Conservation (phyloP, 1,139 yeast species). For the Yamadazyma blattariae region DNA sequence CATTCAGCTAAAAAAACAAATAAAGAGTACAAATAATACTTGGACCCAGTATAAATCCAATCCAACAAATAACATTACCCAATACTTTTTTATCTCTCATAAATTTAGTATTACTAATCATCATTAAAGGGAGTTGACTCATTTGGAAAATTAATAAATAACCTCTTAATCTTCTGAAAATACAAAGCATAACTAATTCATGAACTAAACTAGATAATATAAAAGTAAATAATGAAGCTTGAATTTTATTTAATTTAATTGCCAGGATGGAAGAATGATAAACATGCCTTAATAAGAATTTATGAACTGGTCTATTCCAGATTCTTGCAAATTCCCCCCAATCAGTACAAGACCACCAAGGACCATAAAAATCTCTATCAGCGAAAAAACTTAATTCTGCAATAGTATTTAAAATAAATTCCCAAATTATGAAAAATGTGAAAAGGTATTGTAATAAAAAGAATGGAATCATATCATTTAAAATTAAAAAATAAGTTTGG, state of each 20-base stretch:
- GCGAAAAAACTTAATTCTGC: slow-evolving; percentile 87
- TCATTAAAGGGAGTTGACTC: slow-evolving; percentile 71
- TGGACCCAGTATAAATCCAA: slow-evolving; percentile 89
- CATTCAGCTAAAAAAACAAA: slow-evolving; percentile 53
- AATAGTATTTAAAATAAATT: slow-evolving; percentile 79
- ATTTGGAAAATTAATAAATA: slow-evolving; percentile 79
- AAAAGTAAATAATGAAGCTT: slow-evolving; percentile 81
- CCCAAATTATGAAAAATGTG: slow-evolving; percentile 91
- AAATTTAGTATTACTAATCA: slow-evolving; percentile 48
- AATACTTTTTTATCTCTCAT: slow-evolving; percentile 55
- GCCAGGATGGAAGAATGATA: slow-evolving; percentile 88
- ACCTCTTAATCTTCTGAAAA: slow-evolving; percentile 77
- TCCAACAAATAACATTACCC: slow-evolving; percentile 87
- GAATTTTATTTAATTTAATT: slow-evolving; percentile 57
- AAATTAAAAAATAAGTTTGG: slow-evolving; percentile 53
- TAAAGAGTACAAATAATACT: slow-evolving; percentile 84
- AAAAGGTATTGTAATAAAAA: slow-evolving; percentile 71
- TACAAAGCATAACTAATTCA: slow-evolving; percentile 88
- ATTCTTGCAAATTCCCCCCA: slow-evolving; percentile 94
- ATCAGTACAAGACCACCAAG: slow-evolving; percentile 96
- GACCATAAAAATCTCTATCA: slow-evolving; percentile 89
- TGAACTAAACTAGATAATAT: slow-evolving; percentile 79
- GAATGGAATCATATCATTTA: slow-evolving; percentile 78
- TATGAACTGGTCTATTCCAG: slow-evolving; percentile 97
- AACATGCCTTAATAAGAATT: slow-evolving; percentile 85